Conservation (phyloP, 805 yeast genomes). For the Suhomyces prunicola region DNA sequence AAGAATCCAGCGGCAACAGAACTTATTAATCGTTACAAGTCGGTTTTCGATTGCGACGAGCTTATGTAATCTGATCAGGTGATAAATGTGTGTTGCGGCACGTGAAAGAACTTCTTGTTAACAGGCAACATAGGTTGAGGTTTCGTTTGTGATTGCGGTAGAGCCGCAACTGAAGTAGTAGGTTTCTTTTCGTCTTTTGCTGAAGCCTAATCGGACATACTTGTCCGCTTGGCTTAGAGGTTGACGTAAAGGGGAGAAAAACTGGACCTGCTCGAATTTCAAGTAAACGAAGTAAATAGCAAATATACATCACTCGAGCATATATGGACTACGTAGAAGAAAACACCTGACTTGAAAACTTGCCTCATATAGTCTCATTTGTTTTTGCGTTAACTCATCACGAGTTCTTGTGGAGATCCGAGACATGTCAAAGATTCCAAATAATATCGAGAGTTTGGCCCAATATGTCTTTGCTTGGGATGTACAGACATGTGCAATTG, state of each 20-base stretch:
- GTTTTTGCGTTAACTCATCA: too few relatives aligned
- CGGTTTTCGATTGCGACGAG: background rate
- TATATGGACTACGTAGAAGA: too few relatives aligned
- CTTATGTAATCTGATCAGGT: background rate
- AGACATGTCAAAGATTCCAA: background rate
- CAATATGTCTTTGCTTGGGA: background rate
- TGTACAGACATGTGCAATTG: background rate
- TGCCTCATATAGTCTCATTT: too few relatives aligned
- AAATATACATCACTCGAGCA: too few relatives aligned
- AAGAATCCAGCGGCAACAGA: background rate
- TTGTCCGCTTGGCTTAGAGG: background rate
- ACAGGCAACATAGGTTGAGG: too few relatives aligned
- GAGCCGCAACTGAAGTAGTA: background rate
- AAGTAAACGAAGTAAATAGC: too few relatives aligned
- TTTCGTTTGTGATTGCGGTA: too few relatives aligned
- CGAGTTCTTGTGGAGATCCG: background rate
- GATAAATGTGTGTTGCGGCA: background rate
- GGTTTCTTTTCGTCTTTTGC: background rate
- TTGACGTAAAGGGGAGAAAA: too few relatives aligned
- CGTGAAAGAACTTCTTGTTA: too few relatives aligned
- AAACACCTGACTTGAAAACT: too few relatives aligned
- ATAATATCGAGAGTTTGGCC: background rate
- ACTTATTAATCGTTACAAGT: background rate
- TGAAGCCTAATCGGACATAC: background rate
- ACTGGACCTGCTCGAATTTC: too few relatives aligned